phyloP scores from a whole-genome alignment of 2,329 filamentous ascomycete genomes.

The Hortaea sp. region DNA sequence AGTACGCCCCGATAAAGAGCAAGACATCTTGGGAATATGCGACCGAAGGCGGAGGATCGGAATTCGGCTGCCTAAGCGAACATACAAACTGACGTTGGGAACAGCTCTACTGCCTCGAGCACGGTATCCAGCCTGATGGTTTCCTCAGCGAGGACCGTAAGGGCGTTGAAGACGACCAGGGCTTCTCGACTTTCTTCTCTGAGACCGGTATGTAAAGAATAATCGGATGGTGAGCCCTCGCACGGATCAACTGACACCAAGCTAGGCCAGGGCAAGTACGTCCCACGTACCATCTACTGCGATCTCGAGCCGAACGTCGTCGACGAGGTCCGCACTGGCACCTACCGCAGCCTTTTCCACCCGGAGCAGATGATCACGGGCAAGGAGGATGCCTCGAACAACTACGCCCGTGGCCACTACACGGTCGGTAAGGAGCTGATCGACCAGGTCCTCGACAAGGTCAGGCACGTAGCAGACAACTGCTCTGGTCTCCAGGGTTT shows the following conservation, averaged over 20 bases:
- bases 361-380: slow-evolving; percentile 99
- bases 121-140: slow-evolving; percentile 98
- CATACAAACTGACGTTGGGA: slow-evolving; percentile 19
- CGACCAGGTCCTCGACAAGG: slow-evolving; percentile 94
- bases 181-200: slow-evolving; percentile 99
- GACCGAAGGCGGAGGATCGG: slow-evolving; percentile 2
- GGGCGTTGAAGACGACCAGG: slow-evolving; percentile 81
- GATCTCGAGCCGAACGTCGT: slow-evolving; percentile 99
- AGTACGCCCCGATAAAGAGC: slow-evolving; percentile 35
- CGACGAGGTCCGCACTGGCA: slow-evolving; percentile 95
- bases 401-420: slow-evolving; percentile 99
- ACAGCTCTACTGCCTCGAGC: slow-evolving; percentile 99
- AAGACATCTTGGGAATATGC: slow-evolving; percentile 3
- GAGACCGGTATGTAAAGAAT: slow-evolving; percentile 69
- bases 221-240: slow-evolving; percentile 14
- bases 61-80: slow-evolving; percentile 23
- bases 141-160: slow-evolving; percentile 98
- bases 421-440: slow-evolving; percentile 99
- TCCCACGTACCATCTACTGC: slow-evolving; percentile 97
- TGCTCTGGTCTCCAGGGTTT: slow-evolving; percentile 97
- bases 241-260: slow-evolving; percentile 24
- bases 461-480: slow-evolving; percentile 94
- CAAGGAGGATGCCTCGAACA: slow-evolving; percentile 99
- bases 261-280: slow-evolving; percentile 93
- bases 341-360: slow-evolving; percentile 96